Evolutionary conservation across 2,329 filamentous ascomycete species (phyloP).

Genomic region (Neurospora sp.): DNA sequence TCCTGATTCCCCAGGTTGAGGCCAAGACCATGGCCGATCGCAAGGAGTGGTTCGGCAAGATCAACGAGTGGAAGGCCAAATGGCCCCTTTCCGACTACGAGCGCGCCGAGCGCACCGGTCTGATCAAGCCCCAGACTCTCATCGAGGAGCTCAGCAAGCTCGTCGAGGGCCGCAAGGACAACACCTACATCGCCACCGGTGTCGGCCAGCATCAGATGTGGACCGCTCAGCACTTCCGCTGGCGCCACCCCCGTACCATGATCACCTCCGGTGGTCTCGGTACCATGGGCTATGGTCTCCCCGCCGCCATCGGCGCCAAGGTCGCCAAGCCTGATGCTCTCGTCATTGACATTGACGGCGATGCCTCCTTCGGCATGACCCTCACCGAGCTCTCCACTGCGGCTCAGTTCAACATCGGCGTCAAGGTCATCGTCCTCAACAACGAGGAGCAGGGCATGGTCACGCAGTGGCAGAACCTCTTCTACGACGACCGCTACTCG

Average conservation of each 20-base stretch:
- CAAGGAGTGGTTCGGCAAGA: constrained; percentile 81
- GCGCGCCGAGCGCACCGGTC: constrained; percentile 59
- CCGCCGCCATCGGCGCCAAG: constrained; percentile 91
- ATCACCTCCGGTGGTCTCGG: constrained; percentile 93
- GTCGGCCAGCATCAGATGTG: constrained; percentile 99
- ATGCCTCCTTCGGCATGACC: constrained; percentile 99
- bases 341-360: constrained; percentile 92
- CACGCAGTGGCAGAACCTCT: constrained; percentile 95
- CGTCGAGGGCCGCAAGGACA: constrained; percentile 67
- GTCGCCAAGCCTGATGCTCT: constrained; percentile 66
- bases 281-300: constrained; percentile 93
- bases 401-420: constrained; percentile 89
- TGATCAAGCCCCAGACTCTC: constrained; percentile 90
- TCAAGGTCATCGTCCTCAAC: constrained; percentile 91
- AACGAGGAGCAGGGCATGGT: constrained; percentile 99
- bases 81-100: constrained; percentile 82
- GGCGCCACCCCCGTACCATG: constrained; percentile 85
- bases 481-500: constrained; percentile 87
- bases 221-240: constrained; percentile 93
- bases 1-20: constrained; percentile 64
- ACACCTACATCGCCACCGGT: constrained; percentile 83
- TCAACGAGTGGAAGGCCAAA: constrained; percentile 80
- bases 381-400: constrained; percentile 90
- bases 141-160: constrained; percentile 85
- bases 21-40: constrained; percentile 52